These are phyloP conservation scores for Venturia oleaginea DNA, from an alignment of 2,329 filamentous ascomycete genomes.

Conservation along the genomic window DNA sequence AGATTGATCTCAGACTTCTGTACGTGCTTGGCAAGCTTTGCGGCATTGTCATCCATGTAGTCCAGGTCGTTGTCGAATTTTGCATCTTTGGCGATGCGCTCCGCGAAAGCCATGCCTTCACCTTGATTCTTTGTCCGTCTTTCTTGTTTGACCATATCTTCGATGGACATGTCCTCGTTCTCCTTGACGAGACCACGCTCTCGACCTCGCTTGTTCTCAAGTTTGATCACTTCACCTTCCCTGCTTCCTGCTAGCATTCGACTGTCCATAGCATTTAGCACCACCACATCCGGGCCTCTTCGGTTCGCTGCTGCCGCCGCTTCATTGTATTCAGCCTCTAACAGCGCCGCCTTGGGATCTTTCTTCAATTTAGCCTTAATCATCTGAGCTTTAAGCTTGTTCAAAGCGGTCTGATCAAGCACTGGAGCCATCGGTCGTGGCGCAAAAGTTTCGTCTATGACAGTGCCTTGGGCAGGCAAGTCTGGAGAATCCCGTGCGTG, in stretches of 20 bases:
- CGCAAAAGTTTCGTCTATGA: constrained; percentile 48
- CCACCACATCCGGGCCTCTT: constrained; percentile 59
- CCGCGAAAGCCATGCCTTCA: constrained; percentile 73
- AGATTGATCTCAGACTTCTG: constrained; percentile 83
- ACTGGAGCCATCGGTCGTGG: constrained; percentile 44
- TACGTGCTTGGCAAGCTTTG: constrained; percentile 76
- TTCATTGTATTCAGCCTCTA: constrained; percentile 77
- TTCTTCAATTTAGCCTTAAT: constrained; percentile 89
- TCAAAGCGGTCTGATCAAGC: constrained; percentile 71
- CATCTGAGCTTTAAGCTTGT: constrained; percentile 83
- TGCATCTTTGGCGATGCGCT: constrained; percentile 85
- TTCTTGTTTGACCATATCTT: constrained; percentile 96
- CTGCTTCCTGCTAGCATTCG: constrained; percentile 73
- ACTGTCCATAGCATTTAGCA: constrained; percentile 81
- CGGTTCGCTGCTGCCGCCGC: constrained; percentile 49
- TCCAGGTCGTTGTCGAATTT: constrained; percentile 90
- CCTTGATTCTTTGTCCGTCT: constrained; percentile 73
- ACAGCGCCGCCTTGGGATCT: constrained; percentile 61
- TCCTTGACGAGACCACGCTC: constrained; percentile 80
- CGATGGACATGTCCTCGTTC: constrained; percentile 91
- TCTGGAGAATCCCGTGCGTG: constrained; percentile 9
- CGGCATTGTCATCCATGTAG: constrained; percentile 95
- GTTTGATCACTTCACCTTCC: constrained; percentile 64
- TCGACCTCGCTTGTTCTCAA: constrained; percentile 71
- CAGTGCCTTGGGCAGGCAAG: constrained; percentile 17